phyloP scores from a whole-genome alignment of 306 rosid genomes.

The Corylus heterophylla region DNA sequence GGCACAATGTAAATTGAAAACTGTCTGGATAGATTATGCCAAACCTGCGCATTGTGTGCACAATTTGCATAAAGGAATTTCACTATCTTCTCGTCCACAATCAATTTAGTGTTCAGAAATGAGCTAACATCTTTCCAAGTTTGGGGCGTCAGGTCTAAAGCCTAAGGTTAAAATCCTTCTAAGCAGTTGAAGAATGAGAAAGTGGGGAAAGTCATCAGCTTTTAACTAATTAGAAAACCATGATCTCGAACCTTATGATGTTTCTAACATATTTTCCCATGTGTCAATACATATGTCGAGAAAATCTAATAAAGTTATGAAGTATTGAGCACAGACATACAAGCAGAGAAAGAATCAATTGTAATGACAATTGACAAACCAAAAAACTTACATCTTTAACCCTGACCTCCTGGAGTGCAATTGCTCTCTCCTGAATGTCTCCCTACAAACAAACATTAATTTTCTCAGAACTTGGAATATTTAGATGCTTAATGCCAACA shows the following conservation, averaged over 20 bases:
- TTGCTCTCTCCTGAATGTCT: constrained; percentile 89
- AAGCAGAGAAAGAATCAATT: not conserved
- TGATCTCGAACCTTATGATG: not conserved
- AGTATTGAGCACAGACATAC: constrained; percentile 17
- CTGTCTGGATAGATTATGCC: not conserved
- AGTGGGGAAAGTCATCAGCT: no score
- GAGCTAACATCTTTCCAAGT: no score
- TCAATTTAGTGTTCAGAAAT: no score
- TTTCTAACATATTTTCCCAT: not conserved
- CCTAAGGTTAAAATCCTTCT: no score
- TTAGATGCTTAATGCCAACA: constrained; percentile 13
- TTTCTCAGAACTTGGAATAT: constrained; percentile 30
- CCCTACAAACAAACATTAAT: constrained; percentile 59
- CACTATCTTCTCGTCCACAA: no score
- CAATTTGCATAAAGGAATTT: no score
- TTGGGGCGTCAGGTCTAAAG: no score
- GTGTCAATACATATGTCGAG: not conserved
- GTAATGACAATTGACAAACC: constrained; percentile 3
- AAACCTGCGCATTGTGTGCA: no score
- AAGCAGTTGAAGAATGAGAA: no score
- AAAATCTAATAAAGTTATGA: not conserved
- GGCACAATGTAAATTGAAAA: not conserved
- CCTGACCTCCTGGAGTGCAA: constrained; percentile 77
- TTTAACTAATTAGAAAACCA: no score
- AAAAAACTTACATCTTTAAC: constrained; percentile 86